Evolutionary conservation across 2,329 filamentous ascomycete genomes (phyloP), one percentile per base, ranked within the genome.

Genomic region (Thermoascus crustaceus): DNA sequence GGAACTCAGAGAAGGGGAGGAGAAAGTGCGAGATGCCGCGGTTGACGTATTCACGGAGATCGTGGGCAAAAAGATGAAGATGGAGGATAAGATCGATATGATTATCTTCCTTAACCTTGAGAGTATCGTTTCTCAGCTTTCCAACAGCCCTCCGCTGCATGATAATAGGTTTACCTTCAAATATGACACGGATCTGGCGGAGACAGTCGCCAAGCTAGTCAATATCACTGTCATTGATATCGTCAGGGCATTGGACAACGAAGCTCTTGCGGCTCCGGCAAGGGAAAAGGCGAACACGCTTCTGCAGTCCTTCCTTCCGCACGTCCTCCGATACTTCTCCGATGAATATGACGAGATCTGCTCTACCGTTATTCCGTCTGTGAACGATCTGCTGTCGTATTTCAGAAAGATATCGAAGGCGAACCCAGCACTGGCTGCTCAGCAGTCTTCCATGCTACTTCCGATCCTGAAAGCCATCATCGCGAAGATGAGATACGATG

Each of bases 281-380:
- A 79, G 77, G 48, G 72, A 75, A 30, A 82, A 80, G 49, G 89
- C 91, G 33, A 86, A 91, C 49, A 79, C 82, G 48, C 75, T 93
- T 40, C 71, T 96, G 35, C 82, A 83, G 54, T 75, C 77, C 25
- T 96, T 96, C 58, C 69, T 94, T 18, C 86, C 88, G 0, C 82
- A 88, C 48, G 73, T 96, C 8, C 70, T 98, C 33, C 84, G 89
- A 24, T 95, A 95, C 69, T 95, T 98, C 64, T 84, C 87, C 16
- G 91, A 98, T 61, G 88, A 98, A 57, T 98, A 93, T 59, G 91
- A 98, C 60, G 91, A 98, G 66, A 82, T 98, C 48, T 96, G 91
- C 69, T 93, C 88, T 22, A 91, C 86, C 8, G 86, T 96, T 39
- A 94, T 98, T 42, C 85, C 88, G 14, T 89, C 85, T 23, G 76